Evolutionary conservation across 208 protist species (phyloP).

Genomic region (Wallacemonas rigidus): DNA sequence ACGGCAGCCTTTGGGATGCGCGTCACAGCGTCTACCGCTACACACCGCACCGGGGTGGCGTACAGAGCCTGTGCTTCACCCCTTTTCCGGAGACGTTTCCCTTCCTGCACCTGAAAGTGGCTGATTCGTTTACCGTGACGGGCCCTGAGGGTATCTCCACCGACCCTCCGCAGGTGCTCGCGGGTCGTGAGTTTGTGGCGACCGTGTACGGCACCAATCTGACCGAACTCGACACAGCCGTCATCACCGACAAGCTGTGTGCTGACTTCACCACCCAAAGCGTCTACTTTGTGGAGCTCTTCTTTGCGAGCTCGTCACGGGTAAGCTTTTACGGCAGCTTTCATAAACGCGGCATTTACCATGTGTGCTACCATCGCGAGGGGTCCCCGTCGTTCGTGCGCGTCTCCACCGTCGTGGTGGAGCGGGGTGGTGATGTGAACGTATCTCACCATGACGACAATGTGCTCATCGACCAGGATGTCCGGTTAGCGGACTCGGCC

Average conservation of each 20-base stretch:
- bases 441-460: slow-evolving; percentile 55
- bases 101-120: slow-evolving; percentile 59
- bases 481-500: slow-evolving; percentile 46
- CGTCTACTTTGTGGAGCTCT: slow-evolving; percentile 67
- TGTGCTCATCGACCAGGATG: slow-evolving; percentile 63
- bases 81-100: slow-evolving; percentile 67
- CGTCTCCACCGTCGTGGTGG: slow-evolving; percentile 69
- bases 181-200: slow-evolving; percentile 71
- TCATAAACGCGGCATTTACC: slow-evolving; percentile 68
- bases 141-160: slow-evolving; percentile 75
- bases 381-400: slow-evolving; percentile 60
- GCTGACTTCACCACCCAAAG: slow-evolving; percentile 67
- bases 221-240: slow-evolving; percentile 64
- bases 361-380: slow-evolving; percentile 77
- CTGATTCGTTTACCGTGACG: slow-evolving; percentile 60
- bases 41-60: slow-evolving; percentile 60
- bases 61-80: slow-evolving; percentile 68
- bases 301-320: slow-evolving; percentile 66
- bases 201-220: slow-evolving; percentile 82
- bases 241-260: slow-evolving; percentile 75
- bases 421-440: slow-evolving; percentile 50
- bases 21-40: slow-evolving; percentile 51
- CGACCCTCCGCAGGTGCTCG: slow-evolving; percentile 68
- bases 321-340: slow-evolving; percentile 69
- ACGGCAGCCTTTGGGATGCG: slow-evolving; percentile 61